Conservation (phyloP, 768 basidiomycete species). For the Phylloporus sp. region DNA sequence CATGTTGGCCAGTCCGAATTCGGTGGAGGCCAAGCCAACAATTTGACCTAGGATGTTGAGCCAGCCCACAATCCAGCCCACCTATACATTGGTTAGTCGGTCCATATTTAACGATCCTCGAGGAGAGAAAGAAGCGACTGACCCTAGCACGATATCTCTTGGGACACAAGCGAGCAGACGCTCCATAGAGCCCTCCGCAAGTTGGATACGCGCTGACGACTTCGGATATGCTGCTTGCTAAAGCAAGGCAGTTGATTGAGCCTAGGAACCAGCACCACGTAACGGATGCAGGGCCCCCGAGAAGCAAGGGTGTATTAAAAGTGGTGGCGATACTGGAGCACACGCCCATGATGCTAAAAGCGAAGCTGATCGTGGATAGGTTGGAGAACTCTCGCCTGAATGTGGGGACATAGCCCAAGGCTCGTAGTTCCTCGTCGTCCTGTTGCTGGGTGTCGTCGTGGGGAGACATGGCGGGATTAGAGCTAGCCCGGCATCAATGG, state of each 20-base stretch:
- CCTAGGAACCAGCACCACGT: slow-evolving; percentile 36
- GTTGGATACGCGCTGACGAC: slow-evolving; percentile 31
- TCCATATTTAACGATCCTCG: neutral
- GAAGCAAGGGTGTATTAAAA: slow-evolving; percentile 35
- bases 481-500: neutral
- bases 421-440: slow-evolving; percentile 23
- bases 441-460: neutral
- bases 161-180: slow-evolving; percentile 70
- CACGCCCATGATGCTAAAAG: slow-evolving; percentile 34
- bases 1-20: slow-evolving; percentile 35
- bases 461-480: slow-evolving; percentile 3
- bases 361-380: slow-evolving; percentile 32
- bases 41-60: slow-evolving; percentile 27
- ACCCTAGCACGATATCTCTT: slow-evolving; percentile 60
- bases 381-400: slow-evolving; percentile 44
- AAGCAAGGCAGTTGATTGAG: slow-evolving; percentile 22
- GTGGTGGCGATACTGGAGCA: slow-evolving; percentile 36
- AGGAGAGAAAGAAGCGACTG: slow-evolving; percentile 9
- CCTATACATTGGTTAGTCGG: slow-evolving; percentile 9
- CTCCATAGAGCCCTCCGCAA: slow-evolving; percentile 49
- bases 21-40: slow-evolving; percentile 31
- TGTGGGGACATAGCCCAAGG: slow-evolving; percentile 29
- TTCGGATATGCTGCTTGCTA: slow-evolving; percentile 29
- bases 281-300: slow-evolving; percentile 34
- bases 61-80: slow-evolving; percentile 33